Evolutionary conservation across 148 eudicot species (phyloP).

Genomic region (Amaranthus hypochondriacus): DNA sequence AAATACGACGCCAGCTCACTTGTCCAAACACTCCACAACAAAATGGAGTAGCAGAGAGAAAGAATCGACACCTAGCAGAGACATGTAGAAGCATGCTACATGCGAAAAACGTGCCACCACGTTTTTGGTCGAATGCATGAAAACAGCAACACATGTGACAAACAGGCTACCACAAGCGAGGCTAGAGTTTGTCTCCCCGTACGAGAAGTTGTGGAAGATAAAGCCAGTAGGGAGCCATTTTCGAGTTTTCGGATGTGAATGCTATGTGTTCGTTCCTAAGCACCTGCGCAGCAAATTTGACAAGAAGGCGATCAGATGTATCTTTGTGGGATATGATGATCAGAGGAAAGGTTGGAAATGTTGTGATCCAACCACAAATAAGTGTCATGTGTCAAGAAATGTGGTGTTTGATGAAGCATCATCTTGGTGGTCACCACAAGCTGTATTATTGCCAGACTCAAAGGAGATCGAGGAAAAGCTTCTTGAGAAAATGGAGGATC

Average conservation of each 20-base stretch:
- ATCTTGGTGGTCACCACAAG: slow-evolving; percentile 11
- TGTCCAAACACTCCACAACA: slow-evolving; percentile 17
- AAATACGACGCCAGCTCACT: neutral
- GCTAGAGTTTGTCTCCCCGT: slow-evolving; percentile 10
- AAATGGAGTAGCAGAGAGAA: slow-evolving; percentile 15
- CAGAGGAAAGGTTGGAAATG: slow-evolving; percentile 9
- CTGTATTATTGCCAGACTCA: neutral
- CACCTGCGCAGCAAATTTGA: too few species aligned
- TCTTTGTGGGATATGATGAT: too few species aligned
- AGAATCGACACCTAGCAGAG: slow-evolving; percentile 8
- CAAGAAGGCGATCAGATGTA: too few species aligned
- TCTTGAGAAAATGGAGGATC: neutral
- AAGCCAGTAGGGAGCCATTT: neutral
- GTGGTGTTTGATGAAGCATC: neutral
- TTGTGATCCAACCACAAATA: slow-evolving; percentile 2
- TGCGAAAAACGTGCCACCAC: slow-evolving; percentile 16
- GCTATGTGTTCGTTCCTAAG: too few species aligned
- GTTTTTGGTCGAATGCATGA: neutral
- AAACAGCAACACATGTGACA: neutral
- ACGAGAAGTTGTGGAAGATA: slow-evolving; percentile 15
- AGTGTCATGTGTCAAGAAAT: neutral
- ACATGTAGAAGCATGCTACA: slow-evolving; percentile 7
- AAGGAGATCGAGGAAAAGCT: too few species aligned
- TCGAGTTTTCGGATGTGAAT: too few species aligned
- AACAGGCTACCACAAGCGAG: slow-evolving; percentile 15